These are phyloP conservation scores for Phytophthora cryptogea DNA, from an alignment of 352 stramenopile species.

Conservation along the genomic window DNA sequence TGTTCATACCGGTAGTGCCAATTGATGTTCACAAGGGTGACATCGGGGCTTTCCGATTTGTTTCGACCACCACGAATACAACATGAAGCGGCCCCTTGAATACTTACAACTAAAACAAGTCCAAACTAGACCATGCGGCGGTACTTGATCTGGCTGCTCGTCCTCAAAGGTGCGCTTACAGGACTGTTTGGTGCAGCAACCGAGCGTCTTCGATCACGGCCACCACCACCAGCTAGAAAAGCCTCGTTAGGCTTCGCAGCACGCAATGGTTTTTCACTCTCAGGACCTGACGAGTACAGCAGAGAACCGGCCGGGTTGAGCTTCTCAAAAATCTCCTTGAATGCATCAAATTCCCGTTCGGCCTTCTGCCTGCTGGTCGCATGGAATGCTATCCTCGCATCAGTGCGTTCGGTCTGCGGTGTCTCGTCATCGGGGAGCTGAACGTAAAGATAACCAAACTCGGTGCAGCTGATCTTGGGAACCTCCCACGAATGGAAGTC, in stretches of 20 bases:
- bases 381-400: slow-evolving; percentile 18
- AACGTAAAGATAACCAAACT: slow-evolving; percentile 40
- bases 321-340: slow-evolving; percentile 33
- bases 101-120: background rate
- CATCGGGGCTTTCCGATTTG: no score
- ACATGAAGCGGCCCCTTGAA: no score
- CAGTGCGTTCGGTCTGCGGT: slow-evolving; percentile 8
- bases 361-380: slow-evolving; percentile 16
- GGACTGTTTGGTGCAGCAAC: slow-evolving; percentile 18
- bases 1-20: no score
- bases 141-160: slow-evolving; percentile 13
- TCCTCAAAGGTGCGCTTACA: background rate
- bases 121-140: slow-evolving; percentile 16
- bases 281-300: background rate
- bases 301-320: slow-evolving; percentile 20
- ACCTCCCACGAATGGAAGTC: slow-evolving; percentile 24
- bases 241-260: slow-evolving; percentile 34
- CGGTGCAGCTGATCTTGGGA: slow-evolving; percentile 28
- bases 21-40: no score
- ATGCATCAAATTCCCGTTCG: slow-evolving; percentile 24
- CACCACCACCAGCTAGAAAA: slow-evolving; percentile 18
- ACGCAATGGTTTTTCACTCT: slow-evolving; percentile 21
- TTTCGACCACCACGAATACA: no score
- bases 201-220: slow-evolving; percentile 20
- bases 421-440: slow-evolving; percentile 35